phyloP scores from a whole-genome alignment of 176 grass and related monocot genomes.

The Triticum monococcum region DNA sequence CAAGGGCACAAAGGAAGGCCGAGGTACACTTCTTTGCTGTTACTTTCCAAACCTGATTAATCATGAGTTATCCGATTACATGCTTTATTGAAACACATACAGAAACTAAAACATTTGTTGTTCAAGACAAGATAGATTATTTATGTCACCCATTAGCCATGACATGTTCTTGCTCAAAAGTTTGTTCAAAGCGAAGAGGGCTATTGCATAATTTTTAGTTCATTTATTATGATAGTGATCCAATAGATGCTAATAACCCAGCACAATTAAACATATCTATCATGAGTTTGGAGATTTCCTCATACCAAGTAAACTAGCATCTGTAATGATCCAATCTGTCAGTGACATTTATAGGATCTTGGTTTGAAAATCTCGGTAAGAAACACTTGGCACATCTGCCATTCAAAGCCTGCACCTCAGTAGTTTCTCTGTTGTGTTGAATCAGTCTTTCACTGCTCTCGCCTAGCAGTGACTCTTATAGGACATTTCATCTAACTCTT shows the following conservation, averaged over 20 bases:
- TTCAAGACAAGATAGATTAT: not conserved
- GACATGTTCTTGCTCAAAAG: not conserved
- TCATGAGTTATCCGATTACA: not conserved
- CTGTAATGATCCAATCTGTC: not conserved
- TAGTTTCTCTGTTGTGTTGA: not conserved
- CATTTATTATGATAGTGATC: not conserved
- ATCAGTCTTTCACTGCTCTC: not conserved
- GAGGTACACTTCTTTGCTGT: constrained; percentile 51
- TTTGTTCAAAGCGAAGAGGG: not conserved
- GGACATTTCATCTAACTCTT: not conserved
- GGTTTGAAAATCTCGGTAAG: constrained; percentile 6
- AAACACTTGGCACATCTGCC: not conserved
- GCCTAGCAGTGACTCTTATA: not conserved
- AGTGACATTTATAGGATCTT: not conserved
- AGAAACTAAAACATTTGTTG: not conserved
- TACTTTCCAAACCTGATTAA: not conserved
- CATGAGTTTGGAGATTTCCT: not conserved
- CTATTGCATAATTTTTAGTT: not conserved
- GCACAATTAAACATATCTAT: not conserved
- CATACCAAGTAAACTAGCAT: not conserved
- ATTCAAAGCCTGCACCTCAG: not conserved
- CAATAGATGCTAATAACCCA: not conserved
- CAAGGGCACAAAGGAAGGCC: constrained; percentile 71
- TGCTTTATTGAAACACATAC: not conserved
- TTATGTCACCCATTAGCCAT: not conserved